Evolutionary conservation across 140 eudicot species (phyloP), one percentile per base, ranked within the genome.

Genomic region (Cichorium intybus): DNA sequence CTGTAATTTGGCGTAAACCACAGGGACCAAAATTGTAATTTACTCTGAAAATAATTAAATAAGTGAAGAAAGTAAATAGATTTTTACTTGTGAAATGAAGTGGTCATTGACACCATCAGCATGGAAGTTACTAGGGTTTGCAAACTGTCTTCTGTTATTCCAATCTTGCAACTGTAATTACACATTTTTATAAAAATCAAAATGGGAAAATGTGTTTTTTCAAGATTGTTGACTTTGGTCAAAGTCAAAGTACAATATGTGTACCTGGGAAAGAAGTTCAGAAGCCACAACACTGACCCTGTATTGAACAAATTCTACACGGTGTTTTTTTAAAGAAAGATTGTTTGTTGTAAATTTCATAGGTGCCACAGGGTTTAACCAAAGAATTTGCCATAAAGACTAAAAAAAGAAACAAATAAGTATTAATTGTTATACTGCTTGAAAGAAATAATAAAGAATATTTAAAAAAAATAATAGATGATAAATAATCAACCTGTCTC

Each of bases 341-440:
- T 55, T 41, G 60, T 56, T 78, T 43, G 80, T 56, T 24, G 39
- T 62, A 56, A 77, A 81, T 61, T 83, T 83, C 45, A 75, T 75
- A 18, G 89, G 82, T 48, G 76, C 73, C 56, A 75, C 78, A 15
- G 96, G 95, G 75, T 88, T 92, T 63, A 92, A 63, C 98, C 98
- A 92, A 60, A 92, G 85, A 29, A 92, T 73, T 88, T 92, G 98
- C 98, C 98, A 92, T 75, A 92, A 77, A 46, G 92, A 95, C 98
- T 92, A 69, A 23, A 64, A 4, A 64, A 66, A 62, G 68, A 60
- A 71, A 39, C 60, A 65, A 60, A 7, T n/a, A 47, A 35, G 49
- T 35, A 60, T 3, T 9, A 60, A 24, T 11, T n/a, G 74, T 41
- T 5, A 45, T 17, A 20, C 23, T 23, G 17, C 57, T n/a, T 55